Conservation (phyloP, 192 early-diverging fungal species). For the Lobosporangium transversale region DNA sequence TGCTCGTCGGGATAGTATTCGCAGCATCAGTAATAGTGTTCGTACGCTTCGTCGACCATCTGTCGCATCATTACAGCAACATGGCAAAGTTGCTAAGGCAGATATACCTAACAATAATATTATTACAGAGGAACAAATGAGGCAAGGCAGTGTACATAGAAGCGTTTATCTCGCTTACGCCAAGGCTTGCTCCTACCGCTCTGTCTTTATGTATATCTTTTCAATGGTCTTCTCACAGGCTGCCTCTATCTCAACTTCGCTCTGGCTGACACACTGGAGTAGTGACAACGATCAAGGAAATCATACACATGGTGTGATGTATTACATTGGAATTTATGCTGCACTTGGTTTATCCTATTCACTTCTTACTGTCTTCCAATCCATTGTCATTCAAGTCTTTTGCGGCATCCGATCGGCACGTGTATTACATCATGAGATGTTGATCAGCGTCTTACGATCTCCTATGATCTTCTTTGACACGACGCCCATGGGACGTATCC, state of each 20-base stretch:
- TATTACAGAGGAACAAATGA: constrained; percentile 86
- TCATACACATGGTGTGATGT: constrained; percentile 55
- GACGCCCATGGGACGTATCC: constrained; percentile 78
- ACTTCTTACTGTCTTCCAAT: constrained; percentile 71
- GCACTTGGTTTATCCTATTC: constrained; percentile 76
- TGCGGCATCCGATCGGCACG: constrained; percentile 85
- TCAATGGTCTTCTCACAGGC: constrained; percentile 68
- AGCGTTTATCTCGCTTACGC: constrained; percentile 86
- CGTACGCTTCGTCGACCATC: constrained; percentile 67
- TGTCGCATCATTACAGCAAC: constrained; percentile 57
- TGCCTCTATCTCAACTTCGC: constrained; percentile 66
- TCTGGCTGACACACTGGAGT: constrained; percentile 81
- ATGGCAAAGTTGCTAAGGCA: constrained; percentile 24
- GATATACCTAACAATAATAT: constrained; percentile 47
- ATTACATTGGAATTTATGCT: constrained; percentile 85
- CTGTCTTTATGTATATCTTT: constrained; percentile 65
- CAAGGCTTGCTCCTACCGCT: constrained; percentile 73
- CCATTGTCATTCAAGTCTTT: constrained; percentile 78
- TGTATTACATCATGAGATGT: constrained; percentile 78
- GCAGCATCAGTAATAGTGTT: constrained; percentile 43
- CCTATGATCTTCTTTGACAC: constrained; percentile 86
- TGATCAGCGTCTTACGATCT: constrained; percentile 74
- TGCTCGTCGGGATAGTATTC: constrained; percentile 37
- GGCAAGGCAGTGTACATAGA: constrained; percentile 83
- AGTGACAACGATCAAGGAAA: constrained; percentile 57